Evolutionary conservation across 1,284 basidiomycete species (phyloP).

Genomic region (Cutaneotrichosporon daszewskae): DNA sequence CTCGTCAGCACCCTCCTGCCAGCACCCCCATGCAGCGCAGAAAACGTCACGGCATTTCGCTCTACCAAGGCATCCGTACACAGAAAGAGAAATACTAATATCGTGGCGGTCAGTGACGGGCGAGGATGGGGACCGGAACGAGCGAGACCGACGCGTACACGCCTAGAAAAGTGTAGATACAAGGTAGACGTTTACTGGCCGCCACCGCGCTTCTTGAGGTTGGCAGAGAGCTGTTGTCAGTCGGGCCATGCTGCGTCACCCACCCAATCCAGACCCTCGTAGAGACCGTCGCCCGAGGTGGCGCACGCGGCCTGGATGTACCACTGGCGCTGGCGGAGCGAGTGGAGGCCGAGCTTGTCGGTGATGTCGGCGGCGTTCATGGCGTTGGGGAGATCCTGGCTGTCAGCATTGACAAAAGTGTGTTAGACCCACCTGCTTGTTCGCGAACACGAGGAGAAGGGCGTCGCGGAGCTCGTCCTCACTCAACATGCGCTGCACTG

Average conservation of each 20-base stretch:
- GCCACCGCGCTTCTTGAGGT: slow-evolving; percentile 49
- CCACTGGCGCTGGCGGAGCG: slow-evolving; percentile 94
- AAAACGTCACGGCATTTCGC: too few species aligned
- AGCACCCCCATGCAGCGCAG: too few species aligned
- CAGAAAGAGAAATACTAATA: too few species aligned
- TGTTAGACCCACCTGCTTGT: slow-evolving; percentile 68
- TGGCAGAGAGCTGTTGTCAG: slow-evolving; percentile 43
- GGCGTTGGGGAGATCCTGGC: slow-evolving; percentile 86
- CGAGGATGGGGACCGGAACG: too few species aligned
- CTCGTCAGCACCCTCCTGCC: slow-evolving; percentile 14
- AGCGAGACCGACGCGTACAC: too few species aligned
- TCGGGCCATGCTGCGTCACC: slow-evolving; percentile 11
- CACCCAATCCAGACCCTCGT: slow-evolving; percentile 93
- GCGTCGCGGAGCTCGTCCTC: slow-evolving; percentile 99
- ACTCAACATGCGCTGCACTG: slow-evolving; percentile 95
- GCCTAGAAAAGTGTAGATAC: too few species aligned
- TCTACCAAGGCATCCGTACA: too few species aligned
- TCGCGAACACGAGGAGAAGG: slow-evolving; percentile 95
- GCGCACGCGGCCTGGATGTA: slow-evolving; percentile 99
- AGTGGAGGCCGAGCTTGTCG: slow-evolving; percentile 97
- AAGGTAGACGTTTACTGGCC: slow-evolving; percentile 33
- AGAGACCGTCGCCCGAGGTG: slow-evolving; percentile 96
- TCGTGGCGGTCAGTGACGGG: too few species aligned
- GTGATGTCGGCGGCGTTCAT: slow-evolving; percentile 99
- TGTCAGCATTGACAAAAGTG: neutral